Conservation (phyloP, 495 filamentous ascomycete genomes). For the Aspergillus bridgeri region DNA sequence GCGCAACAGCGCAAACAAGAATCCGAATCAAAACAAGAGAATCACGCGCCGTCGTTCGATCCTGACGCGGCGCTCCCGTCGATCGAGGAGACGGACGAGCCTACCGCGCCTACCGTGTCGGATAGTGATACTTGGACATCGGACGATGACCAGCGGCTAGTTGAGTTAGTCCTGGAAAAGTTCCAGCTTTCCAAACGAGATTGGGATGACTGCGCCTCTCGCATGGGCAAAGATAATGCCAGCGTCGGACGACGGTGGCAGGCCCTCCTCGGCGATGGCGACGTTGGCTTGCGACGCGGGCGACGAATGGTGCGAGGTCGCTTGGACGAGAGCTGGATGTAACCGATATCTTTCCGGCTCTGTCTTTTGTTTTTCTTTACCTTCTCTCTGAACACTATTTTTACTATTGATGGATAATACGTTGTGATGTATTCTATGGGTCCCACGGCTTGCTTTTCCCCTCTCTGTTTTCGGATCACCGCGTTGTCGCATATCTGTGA, state of each 20-base stretch:
- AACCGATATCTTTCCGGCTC: conserved; percentile 6
- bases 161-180: conserved; percentile 73
- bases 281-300: conserved; percentile 46
- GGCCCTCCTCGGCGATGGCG: conserved; percentile 58
- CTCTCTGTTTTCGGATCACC: neutral
- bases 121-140: conserved; percentile 55
- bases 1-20: conserved; percentile 19
- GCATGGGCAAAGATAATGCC: conserved; percentile 58
- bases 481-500: neutral
- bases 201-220: conserved; percentile 75
- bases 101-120: conserved; percentile 3
- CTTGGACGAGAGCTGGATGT: conserved; percentile 43
- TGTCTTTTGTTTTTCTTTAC: conserved; percentile 4
- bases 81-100: conserved; percentile 33
- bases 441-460: conserved; percentile 9
- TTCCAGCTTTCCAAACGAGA: conserved; percentile 67
- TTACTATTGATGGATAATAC: conserved; percentile 3
- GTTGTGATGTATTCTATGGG: conserved; percentile 14
- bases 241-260: conserved; percentile 70
- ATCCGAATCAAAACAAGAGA: neutral
- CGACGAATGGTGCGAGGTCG: conserved; percentile 47
- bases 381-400: conserved; percentile 7
- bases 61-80: conserved; percentile 41
- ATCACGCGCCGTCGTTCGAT: conserved; percentile 17
- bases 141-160: conserved; percentile 66